Evolutionary conservation across 495 filamentous ascomycete species (phyloP), one percentile per base, ranked within the genome.

Genomic region (Ramalina intermedia): DNA sequence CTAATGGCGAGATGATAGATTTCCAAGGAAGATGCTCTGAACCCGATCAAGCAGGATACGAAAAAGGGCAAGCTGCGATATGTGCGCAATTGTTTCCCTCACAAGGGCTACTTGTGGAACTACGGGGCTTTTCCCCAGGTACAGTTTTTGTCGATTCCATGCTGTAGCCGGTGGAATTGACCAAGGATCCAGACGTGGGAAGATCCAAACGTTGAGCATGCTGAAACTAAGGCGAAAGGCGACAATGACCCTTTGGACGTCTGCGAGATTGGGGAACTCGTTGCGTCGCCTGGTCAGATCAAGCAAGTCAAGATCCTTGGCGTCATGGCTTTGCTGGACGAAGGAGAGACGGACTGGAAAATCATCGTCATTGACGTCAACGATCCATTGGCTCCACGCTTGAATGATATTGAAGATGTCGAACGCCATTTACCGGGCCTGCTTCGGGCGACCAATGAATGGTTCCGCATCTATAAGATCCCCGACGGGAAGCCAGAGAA

Each of bases 391-490:
- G 93, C 93, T 44, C 66, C 84, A 53, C 94, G 94, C 78, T 86
- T 99, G 59, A 87, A 99, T 69, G 90, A 96, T 68, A 83, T 99
- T 59, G 93, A 96, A 76, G 93, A 99, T 68, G 90, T 99, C 49
- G 93, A 96, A 76, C 82, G 90, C 63, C 93, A 96, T 75, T 84
- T 99, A 21, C 93, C 93, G 39, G 93, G 93, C 53, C 83, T 96
- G 37, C 73, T 99, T 62, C 79, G 93, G 55, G 93, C 93, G 62
- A 96, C 91, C 64, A 99, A 99, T 65, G 93, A 99, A 78, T 99
- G 93, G 93, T 99, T 99, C 85, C 86, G 93, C 68, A 96, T 99
- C 78, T 99, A 99, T 81, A 96, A 96, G 78, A 96, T 99, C 71
- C 93, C 93, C 61, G 93, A 99, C 63, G 93, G 93, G 75, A 99